Evolutionary conservation across 768 basidiomycete genomes (phyloP).

Genomic region (Mycena indigotica): DNA sequence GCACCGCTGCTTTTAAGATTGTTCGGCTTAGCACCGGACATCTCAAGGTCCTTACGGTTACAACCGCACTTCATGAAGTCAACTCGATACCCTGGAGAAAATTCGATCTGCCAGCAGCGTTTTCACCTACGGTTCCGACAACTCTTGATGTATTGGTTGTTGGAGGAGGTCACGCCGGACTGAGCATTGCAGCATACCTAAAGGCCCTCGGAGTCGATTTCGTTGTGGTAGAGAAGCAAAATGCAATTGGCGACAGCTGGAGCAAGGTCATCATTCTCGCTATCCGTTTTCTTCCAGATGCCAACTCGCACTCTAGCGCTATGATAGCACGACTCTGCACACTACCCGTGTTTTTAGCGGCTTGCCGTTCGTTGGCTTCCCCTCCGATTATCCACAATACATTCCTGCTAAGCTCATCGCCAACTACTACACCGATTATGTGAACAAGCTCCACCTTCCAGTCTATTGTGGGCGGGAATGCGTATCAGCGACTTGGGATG

Average conservation of each 20-base stretch:
- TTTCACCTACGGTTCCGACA: conserved; percentile 4
- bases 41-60: conserved; percentile 18
- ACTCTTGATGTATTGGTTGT: conserved; percentile 40
- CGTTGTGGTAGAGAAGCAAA: conserved; percentile 50
- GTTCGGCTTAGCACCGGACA: conserved; percentile 16
- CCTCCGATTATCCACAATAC: conserved; percentile 16
- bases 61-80: conserved; percentile 15
- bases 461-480: conserved; percentile 14
- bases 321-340: conserved; percentile 20
- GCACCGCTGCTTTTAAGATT: conserved; percentile 21
- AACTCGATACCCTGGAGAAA: conserved; percentile 11
- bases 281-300: not conserved
- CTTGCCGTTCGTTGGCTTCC: conserved; percentile 18
- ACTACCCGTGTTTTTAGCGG: conserved; percentile 34
- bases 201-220: conserved; percentile 48
- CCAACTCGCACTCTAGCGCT: conserved; percentile 10
- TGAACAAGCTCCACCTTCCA: conserved; percentile 9
- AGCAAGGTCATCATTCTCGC: conserved; percentile 37
- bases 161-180: conserved; percentile 40
- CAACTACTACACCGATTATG: conserved; percentile 18
- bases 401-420: conserved; percentile 21
- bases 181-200: conserved; percentile 25
- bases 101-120: not conserved
- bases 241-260: conserved; percentile 47
- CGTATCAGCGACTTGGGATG: conserved; percentile 26